Evolutionary conservation across 2,329 filamentous ascomycete species (phyloP).

Genomic region (Paraphoma chrysanthemicola): DNA sequence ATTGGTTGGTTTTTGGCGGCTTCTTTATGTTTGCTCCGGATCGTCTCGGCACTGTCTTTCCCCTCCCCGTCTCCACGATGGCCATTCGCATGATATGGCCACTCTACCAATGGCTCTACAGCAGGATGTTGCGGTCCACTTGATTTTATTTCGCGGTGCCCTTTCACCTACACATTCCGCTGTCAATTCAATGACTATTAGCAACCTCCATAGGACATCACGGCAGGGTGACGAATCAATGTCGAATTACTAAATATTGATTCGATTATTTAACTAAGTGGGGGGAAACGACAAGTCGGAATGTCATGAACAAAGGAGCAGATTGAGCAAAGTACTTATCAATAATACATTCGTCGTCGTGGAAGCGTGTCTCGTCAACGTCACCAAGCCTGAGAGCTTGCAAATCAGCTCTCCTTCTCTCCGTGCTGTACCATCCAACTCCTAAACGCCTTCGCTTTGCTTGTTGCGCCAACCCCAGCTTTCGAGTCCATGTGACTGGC

Average conservation of each 20-base stretch:
- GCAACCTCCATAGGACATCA: too few relatives aligned
- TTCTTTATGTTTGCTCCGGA: too few relatives aligned
- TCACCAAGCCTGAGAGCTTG: neutral
- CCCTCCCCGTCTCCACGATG: too few relatives aligned
- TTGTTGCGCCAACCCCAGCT: slow-evolving; percentile 18
- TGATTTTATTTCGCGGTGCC: too few relatives aligned
- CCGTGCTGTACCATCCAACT: slow-evolving; percentile 25
- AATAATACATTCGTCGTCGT: neutral
- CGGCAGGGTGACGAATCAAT: too few relatives aligned
- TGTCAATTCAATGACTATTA: too few relatives aligned
- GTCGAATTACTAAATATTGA: neutral
- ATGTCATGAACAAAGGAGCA: neutral
- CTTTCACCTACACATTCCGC: too few relatives aligned
- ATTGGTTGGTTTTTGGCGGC: too few relatives aligned
- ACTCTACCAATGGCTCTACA: too few relatives aligned
- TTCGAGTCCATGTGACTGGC: slow-evolving; percentile 34
- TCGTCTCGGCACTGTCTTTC: too few relatives aligned
- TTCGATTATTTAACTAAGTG: neutral
- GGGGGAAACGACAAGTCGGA: neutral
- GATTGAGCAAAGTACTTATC: neutral
- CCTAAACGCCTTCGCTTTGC: slow-evolving; percentile 34
- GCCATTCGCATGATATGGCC: too few relatives aligned
- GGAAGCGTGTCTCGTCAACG: neutral
- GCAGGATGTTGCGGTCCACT: too few relatives aligned
- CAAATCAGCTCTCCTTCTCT: neutral